Evolutionary conservation across 441 rosid genomes (phyloP), one percentile per base, ranked within the genome.

Genomic region (Theobroma grandiflorum): DNA sequence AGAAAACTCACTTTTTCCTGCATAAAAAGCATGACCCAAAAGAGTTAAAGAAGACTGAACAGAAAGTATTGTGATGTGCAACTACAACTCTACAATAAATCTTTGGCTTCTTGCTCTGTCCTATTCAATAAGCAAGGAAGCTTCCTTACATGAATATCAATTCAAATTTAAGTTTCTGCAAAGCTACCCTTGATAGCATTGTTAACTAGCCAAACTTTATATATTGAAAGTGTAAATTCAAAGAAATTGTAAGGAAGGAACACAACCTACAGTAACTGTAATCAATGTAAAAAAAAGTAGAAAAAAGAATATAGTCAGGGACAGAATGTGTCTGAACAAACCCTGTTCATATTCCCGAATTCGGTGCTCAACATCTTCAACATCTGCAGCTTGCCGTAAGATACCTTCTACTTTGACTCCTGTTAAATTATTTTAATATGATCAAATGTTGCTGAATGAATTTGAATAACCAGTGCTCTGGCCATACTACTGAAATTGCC

Each of bases 321-420:
- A 57, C 70, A 55, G 52, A 43, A 53, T 35, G 72, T 75, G 50
- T 65, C 63, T 55, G 35, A 79, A 88, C 90, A 78, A 83, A 95
- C 99, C 99, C 84, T 97, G 94, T 88, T 95, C 99, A 80, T 91
- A 97, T 84, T 94, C 99, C 57, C 90, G 90, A 88, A 97, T 91
- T 77, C 99, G 92, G 83, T 73, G 91, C 86, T 94, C 93, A 72
- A 97, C 99, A 84, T 94, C 97, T 79, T 97, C 99, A 62, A 97
- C 99, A 87, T 92, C 98, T 49, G 99, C 99, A 81, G 99, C 99
- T 88, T 97, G 99, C 80, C 99, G 86, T 89, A 97, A 87, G 81
- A 97, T 93, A 78, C 99, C 99, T 93, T 97, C 99, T 72, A 89
- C 91, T 82, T 84, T 91, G 79, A 89, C 73, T 85, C 99, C 99